Base-by-base conservation (phyloP, 2,329 filamentous ascomycete genomes). In the Trichoderma sp. region DNA sequence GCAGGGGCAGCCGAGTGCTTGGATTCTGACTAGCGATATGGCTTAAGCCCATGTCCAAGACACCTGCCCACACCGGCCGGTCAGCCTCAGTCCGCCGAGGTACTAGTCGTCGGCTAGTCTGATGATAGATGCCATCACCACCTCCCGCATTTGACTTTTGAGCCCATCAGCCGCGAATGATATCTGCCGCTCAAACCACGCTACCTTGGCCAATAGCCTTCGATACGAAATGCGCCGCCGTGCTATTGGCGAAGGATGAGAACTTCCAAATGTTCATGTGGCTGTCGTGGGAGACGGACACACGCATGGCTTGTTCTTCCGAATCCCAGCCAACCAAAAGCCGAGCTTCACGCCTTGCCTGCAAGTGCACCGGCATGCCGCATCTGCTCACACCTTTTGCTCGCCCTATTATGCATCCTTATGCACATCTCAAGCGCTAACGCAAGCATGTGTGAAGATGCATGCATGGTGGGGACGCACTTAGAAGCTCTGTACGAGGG, bases 371-470 rank as follows among this genome's bases (percentile, higher is more conserved):
- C 35, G 71, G 56, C 50, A 68, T 53, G 67, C 50, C 65, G 45
- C 75, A 76, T 74, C 63, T 74, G 18, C 71, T 67, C 68, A 60
- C 69, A 74, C 69, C 69, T 50, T 63, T 31, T 45, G 21, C 53
- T 63, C 72, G 64, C 69, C 75, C 53, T 68, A 64, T 65, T 68
- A 76, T 76, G 75, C 75, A 76, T 38, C 62, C 62, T 67, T 63
- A 76, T 76, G 75, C 75, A 76, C 69, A 74, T 67, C 53, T 62
- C 50, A 68, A 31, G 71, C 69, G 56, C 68, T 76, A 74, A 74
- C 64, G 75, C 56, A 68, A 67, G 71, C 53, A 50, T 76, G 69
- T 76, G 63, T 74, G 50, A 74, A 65, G 59, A 50, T 76, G 69
- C 56, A 63, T 74, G 75, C 71, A 63, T 68, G 38, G 59, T 64